Percentiles rank a stretch among this genome's conserved stretches.
Conservation (phyloP, 768 basidiomycete genomes). For the Lactarius vividus region DNA sequence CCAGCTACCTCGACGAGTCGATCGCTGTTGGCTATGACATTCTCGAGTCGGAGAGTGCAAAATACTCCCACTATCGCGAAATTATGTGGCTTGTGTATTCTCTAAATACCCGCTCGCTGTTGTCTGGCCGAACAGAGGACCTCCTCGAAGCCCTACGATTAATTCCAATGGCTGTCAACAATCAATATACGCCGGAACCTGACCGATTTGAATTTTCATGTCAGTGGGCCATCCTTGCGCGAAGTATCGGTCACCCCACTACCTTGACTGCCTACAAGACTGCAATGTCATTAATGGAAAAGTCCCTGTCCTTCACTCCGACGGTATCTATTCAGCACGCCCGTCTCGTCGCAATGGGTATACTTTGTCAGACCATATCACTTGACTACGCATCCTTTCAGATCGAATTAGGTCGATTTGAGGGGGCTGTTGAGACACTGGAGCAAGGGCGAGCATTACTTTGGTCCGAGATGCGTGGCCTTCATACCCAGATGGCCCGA, state of each 20-base stretch:
- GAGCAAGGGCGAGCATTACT: slow-evolving; percentile 7
- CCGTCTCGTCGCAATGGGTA: neutral
- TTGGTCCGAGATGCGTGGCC: slow-evolving; percentile 12
- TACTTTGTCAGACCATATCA: neutral
- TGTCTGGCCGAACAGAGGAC: neutral
- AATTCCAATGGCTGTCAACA: neutral
- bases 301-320: neutral
- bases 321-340: neutral
- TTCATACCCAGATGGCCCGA: neutral
- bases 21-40: neutral
- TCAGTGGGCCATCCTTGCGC: neutral
- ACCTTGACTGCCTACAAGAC: neutral
- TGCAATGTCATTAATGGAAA: neutral
- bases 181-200: neutral
- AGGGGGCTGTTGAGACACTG: slow-evolving; percentile 11
- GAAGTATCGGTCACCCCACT: neutral
- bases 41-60: neutral
- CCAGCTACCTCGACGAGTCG: slow-evolving; percentile 2
- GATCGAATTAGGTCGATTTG: neutral
- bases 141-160: neutral
- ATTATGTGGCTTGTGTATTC: neutral
- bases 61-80: rapidly evolving
- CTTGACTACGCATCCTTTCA: slow-evolving; percentile 10
- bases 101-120: neutral
- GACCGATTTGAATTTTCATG: neutral